These are phyloP conservation scores for Dendryphion nanum DNA, from an alignment of 2,329 filamentous ascomycete species.

Conservation along the genomic window DNA sequence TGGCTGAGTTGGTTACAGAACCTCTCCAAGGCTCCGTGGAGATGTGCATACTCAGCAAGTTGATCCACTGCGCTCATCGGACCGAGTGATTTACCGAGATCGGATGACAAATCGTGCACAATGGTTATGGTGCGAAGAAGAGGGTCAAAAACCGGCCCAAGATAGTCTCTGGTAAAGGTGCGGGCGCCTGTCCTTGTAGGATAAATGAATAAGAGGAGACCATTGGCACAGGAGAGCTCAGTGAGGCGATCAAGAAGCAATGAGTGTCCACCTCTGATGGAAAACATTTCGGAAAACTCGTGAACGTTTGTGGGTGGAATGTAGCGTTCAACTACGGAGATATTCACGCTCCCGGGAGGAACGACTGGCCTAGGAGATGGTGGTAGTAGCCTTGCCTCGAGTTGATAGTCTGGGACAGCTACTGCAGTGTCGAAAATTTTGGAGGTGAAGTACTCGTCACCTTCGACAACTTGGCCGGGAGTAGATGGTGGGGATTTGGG, in stretches of 20 bases:
- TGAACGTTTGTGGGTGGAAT: conserved; percentile 60
- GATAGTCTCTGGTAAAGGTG: conserved; percentile 59
- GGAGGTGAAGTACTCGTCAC: conserved; percentile 61
- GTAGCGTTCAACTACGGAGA: conserved; percentile 63
- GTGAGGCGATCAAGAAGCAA: conserved; percentile 60
- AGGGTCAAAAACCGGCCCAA: conserved; percentile 61
- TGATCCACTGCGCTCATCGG: conserved; percentile 53
- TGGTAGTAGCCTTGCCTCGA: conserved; percentile 50
- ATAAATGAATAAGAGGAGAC: conserved; percentile 62
- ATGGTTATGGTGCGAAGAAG: conserved; percentile 59
- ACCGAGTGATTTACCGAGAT: conserved; percentile 55
- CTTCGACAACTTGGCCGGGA: conserved; percentile 50
- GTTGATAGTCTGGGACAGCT: conserved; percentile 57
- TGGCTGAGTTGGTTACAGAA: conserved; percentile 31
- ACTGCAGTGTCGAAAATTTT: conserved; percentile 64
- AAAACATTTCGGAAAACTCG: conserved; percentile 61
- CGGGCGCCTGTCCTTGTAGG: conserved; percentile 57
- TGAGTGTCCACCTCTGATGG: conserved; percentile 48
- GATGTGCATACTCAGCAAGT: conserved; percentile 55
- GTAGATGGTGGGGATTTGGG: conserved; percentile 63
- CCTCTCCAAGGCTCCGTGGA: conserved; percentile 37
- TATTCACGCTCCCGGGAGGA: conserved; percentile 58
- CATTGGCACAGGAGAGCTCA: conserved; percentile 58
- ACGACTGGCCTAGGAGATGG: conserved; percentile 58
- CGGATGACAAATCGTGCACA: conserved; percentile 57